A percentile compares a stretch with the other conserved stretches of the same genome.
Evolutionary conservation across 73 alveolate species (phyloP).

Genomic region (Paramecium biaurelia): DNA sequence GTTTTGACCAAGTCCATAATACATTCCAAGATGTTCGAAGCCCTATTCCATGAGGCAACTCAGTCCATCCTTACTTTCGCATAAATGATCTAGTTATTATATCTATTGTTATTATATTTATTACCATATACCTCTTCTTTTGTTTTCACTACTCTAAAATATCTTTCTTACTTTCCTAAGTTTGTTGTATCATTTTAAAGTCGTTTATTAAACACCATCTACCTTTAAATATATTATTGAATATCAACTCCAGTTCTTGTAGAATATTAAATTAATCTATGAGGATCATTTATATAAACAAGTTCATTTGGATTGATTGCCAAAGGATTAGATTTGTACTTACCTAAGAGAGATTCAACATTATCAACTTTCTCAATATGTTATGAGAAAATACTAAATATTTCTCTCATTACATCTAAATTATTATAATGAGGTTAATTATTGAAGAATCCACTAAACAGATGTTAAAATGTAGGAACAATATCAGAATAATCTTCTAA

Average conservation of each 20-base stretch:
- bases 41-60: slow-evolving; percentile 97
- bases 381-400: not conserved
- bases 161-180: slow-evolving; percentile 64
- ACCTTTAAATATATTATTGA: slow-evolving; percentile 18
- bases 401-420: slow-evolving; percentile 63
- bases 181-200: slow-evolving; percentile 58
- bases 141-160: slow-evolving; percentile 93
- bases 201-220: slow-evolving; percentile 37
- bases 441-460: slow-evolving; percentile 47
- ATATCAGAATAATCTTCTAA: slow-evolving; percentile 48
- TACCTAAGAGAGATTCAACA: slow-evolving; percentile 49
- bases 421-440: slow-evolving; percentile 16
- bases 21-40: slow-evolving; percentile 96
- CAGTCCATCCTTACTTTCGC: slow-evolving; percentile 91
- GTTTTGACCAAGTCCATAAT: slow-evolving; percentile 97
- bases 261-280: slow-evolving; percentile 12
- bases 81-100: slow-evolving; percentile 92
- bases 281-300: slow-evolving; percentile 43
- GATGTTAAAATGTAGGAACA: slow-evolving; percentile 36
- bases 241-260: slow-evolving; percentile 47
- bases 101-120: slow-evolving; percentile 21
- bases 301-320: slow-evolving; percentile 49
- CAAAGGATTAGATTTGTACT: slow-evolving; percentile 11
- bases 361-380: slow-evolving; percentile 62
- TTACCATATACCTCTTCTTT: slow-evolving; percentile 94